Evolutionary conservation across 1,284 basidiomycete genomes (phyloP).

Genomic region (Neolentinus lepideus): DNA sequence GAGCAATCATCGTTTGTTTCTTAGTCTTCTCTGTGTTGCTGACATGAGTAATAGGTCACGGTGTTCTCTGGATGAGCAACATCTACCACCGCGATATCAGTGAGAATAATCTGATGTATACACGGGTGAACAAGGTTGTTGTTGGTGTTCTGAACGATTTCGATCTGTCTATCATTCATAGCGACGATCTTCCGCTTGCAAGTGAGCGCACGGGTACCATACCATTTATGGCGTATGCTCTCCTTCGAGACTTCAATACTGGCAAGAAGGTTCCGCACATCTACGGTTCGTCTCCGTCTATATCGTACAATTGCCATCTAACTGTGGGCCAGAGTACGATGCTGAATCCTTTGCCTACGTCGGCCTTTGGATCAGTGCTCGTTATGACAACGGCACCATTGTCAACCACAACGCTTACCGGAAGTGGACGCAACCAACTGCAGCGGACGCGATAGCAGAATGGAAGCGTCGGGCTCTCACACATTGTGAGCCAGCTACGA

Average conservation of each 20-base stretch:
- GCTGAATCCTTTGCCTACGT: too few relatives aligned
- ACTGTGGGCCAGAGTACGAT: too few relatives aligned
- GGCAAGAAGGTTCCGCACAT: too few relatives aligned
- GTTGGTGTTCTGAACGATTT: constrained; percentile 24
- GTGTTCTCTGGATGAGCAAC: constrained; percentile 19
- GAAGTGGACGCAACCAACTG: too few relatives aligned
- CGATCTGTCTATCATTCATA: constrained; percentile 14
- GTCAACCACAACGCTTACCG: too few relatives aligned
- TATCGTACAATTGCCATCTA: too few relatives aligned
- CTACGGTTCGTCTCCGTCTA: too few relatives aligned
- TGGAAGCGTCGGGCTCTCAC: too few relatives aligned
- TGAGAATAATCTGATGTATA: constrained; percentile 23
- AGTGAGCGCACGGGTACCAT: constrained; percentile 2
- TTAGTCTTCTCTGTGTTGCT: not conserved
- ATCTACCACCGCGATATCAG: constrained; percentile 24
- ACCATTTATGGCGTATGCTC: constrained; percentile 2
- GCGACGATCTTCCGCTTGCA: not conserved
- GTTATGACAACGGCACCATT: too few relatives aligned
- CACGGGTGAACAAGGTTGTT: not conserved
- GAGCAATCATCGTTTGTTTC: not conserved
- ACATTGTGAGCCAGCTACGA: too few relatives aligned
- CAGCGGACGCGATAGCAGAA: too few relatives aligned
- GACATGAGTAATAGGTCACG: constrained; percentile 17
- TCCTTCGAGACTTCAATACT: not conserved
- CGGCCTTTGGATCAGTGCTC: too few relatives aligned